Base-by-base conservation (phyloP, 306 rosid genomes). In the Pachyrhizus erosus region DNA sequence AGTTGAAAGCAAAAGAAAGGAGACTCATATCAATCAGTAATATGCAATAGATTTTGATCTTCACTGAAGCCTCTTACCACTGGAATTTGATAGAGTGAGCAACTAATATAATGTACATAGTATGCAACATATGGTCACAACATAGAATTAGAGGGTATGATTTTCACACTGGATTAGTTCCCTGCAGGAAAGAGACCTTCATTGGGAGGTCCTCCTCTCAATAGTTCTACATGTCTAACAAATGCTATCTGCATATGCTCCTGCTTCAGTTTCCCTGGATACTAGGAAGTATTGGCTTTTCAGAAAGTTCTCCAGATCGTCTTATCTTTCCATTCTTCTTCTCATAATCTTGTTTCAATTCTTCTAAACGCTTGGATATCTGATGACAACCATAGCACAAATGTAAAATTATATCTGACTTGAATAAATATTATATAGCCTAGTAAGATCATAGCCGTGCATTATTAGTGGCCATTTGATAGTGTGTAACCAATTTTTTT, bases 311-410 rank as follows among this genome's bases (percentile, higher is more conserved):
- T 17, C 81, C 33, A 5, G 86, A 70, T 65, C 74, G 78, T 76
- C 46, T 70, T 18, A 21, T 15, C 82, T 86, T 93, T 57, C 91
- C 96, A 20, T 87, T 87, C 87, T 90, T 89, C 83, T 78, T 85
- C 84, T 95, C 96, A 51, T 95, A 93, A 78, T 90, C 90, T 45
- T 66, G 87, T 79, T 61, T 88, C 84, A 92, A 80, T 77, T 90
- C 97, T 85, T 89, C 93, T 84, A 95, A 89, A 64, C 92, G 92
- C 83, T 81, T 92, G 17, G 97, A 89, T 60, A 95, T 90, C 99
- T 95, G 78, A 77, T 66, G 58, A 82, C 46, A 33, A 85, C 11
- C 29, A 80, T 67, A 77, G 55, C 5, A 6, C 7, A 54, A 58
- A 48, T 60, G 43, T 5, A 40, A 37, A 64, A 23, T 33, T 23